A percentile compares a stretch with the other conserved stretches of the same genome.
phyloP scores from a whole-genome alignment of 1,139 yeast genomes.

The Arxiozyma heterogenica region DNA sequence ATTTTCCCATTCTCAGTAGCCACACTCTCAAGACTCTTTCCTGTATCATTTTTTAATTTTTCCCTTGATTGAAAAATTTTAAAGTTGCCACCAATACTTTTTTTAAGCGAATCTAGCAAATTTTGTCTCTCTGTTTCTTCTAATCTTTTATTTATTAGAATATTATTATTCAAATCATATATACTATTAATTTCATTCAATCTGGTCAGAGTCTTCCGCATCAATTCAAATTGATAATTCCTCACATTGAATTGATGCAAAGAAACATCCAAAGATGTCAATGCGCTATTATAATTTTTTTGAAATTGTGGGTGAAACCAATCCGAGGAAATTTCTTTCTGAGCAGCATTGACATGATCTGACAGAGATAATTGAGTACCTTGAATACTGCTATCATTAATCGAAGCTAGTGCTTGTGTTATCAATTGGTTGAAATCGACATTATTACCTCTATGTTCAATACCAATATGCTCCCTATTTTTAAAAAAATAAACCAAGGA shows the following conservation, averaged over 20 bases:
- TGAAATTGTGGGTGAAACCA: background rate
- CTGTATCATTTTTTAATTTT: constrained; percentile 41
- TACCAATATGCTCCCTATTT: constrained; percentile 10
- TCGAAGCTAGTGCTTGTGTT: background rate
- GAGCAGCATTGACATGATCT: background rate
- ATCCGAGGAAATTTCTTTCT: background rate
- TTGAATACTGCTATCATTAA: background rate
- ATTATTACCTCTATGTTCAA: background rate
- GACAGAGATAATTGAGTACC: background rate
- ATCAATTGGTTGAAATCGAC: constrained; percentile 1
- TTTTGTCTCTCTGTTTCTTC: constrained; percentile 45
- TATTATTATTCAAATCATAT: constrained; percentile 22
- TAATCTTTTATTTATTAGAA: constrained; percentile 32
- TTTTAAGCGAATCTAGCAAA: constrained; percentile 40
- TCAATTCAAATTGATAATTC: constrained; percentile 36
- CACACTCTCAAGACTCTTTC: constrained; percentile 40
- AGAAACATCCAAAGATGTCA: constrained; percentile 6
- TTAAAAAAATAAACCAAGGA: constrained; percentile 23
- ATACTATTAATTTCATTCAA: constrained; percentile 33
- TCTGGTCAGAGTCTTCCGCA: constrained; percentile 36
- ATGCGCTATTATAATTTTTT: background rate
- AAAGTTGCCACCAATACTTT: constrained; percentile 41
- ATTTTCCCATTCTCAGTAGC: constrained; percentile 33
- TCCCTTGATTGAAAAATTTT: constrained; percentile 40
- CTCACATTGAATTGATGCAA: constrained; percentile 25